Percentiles rank a stretch among this genome's conserved stretches.
These are phyloP conservation scores for Nitzschia sp. DNA, from an alignment of 108 stramenopile species.

Conservation along the genomic window DNA sequence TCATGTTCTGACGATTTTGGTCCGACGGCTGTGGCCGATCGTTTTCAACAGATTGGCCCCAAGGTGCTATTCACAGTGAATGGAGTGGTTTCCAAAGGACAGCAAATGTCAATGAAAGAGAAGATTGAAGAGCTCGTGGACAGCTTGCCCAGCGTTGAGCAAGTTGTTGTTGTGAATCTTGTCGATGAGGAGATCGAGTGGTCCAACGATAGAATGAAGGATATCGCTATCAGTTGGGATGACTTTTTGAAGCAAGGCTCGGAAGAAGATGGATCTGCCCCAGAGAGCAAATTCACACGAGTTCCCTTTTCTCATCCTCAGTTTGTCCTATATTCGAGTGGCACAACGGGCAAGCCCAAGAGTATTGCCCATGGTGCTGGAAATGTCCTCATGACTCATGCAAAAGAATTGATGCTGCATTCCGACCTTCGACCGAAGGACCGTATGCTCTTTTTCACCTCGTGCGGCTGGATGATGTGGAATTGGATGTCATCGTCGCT, in stretches of 20 bases:
- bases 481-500: slow-evolving; percentile 40
- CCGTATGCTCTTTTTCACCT: slow-evolving; percentile 45
- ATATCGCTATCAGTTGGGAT: slow-evolving; percentile 21
- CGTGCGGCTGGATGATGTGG: slow-evolving; percentile 53
- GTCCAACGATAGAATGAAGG: slow-evolving; percentile 7
- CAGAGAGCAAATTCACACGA: slow-evolving; percentile 8
- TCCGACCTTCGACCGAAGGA: slow-evolving; percentile 37
- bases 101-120: slow-evolving; percentile 18
- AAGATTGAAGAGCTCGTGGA: slow-evolving; percentile 28
- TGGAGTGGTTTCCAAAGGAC: slow-evolving; percentile 28
- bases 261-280: slow-evolving; percentile 23
- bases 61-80: slow-evolving; percentile 36
- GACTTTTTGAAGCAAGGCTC: slow-evolving; percentile 24
- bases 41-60: slow-evolving; percentile 33
- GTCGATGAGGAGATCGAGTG: slow-evolving; percentile 7
- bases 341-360: slow-evolving; percentile 43
- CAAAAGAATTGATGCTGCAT: slow-evolving; percentile 40
- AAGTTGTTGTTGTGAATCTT: slow-evolving; percentile 23
- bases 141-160: slow-evolving; percentile 20
- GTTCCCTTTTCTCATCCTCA: slow-evolving; percentile 38
- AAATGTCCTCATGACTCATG: slow-evolving; percentile 36
- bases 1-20: slow-evolving; percentile 42
- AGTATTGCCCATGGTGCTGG: slow-evolving; percentile 46
- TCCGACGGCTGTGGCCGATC: slow-evolving; percentile 36
- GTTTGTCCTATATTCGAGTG: slow-evolving; percentile 39